phyloP scores from a whole-genome alignment of 805 yeast genomes.

The Sungouiozyma intestinalis region DNA sequence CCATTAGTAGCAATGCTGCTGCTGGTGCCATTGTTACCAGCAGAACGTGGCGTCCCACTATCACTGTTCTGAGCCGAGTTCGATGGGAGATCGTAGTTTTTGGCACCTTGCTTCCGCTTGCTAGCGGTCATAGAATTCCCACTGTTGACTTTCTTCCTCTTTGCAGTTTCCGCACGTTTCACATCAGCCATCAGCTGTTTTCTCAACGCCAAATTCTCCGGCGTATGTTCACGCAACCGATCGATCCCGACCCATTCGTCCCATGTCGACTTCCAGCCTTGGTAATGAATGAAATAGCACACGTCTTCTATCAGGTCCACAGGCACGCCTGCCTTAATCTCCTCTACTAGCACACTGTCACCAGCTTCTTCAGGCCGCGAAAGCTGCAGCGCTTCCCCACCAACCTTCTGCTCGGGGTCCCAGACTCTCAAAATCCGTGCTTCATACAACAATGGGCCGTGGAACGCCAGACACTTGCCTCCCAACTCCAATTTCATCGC shows the following conservation, averaged over 20 bases:
- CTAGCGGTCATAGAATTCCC: not conserved
- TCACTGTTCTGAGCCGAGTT: not conserved
- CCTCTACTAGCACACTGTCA: not conserved
- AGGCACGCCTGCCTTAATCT: conserved; percentile 24
- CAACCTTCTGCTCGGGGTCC: conserved; percentile 32
- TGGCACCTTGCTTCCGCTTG: not conserved
- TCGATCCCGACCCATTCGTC: conserved; percentile 86
- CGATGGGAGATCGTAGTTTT: not conserved
- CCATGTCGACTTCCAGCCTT: conserved; percentile 94
- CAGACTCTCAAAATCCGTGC: conserved; percentile 66
- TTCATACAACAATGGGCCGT: conserved; percentile 84
- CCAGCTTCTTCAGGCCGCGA: not conserved
- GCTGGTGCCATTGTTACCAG: not conserved
- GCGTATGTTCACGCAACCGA: conserved; percentile 57
- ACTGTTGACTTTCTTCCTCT: conserved; percentile 14
- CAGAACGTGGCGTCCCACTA: not conserved
- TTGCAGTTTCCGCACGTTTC: conserved; percentile 21
- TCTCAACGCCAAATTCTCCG: conserved; percentile 56
- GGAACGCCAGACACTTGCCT: conserved; percentile 62
- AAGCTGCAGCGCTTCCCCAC: not conserved
- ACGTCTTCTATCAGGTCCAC: conserved; percentile 27
- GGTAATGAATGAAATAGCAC: conserved; percentile 71
- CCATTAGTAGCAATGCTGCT: not conserved
- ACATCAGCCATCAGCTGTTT: conserved; percentile 47
- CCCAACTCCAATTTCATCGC: conserved; percentile 18